These are phyloP conservation scores for Nicotiana benthamiana DNA, from an alignment of 257 asterid species.

Conservation along the genomic window DNA sequence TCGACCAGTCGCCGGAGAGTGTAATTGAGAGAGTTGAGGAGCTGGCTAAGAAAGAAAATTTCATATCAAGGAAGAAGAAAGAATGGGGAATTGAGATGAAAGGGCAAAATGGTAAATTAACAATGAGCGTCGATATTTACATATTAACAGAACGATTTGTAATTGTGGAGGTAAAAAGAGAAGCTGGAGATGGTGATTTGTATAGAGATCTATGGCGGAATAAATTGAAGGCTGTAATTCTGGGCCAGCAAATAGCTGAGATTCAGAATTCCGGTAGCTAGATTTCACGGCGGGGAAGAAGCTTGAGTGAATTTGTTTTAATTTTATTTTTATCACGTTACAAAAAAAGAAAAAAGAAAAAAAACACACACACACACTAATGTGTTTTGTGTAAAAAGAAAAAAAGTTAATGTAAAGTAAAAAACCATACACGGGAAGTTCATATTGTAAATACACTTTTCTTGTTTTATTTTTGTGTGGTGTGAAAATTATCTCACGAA, in stretches of 20 bases:
- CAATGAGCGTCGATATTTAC: conserved; percentile 26
- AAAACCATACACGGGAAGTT: not conserved
- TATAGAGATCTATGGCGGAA: conserved; percentile 44
- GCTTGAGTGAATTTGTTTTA: not conserved
- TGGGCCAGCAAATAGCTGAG: not conserved
- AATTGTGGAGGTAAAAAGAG: conserved; percentile 47
- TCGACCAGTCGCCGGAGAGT: conserved; percentile 50
- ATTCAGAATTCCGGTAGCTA: not conserved
- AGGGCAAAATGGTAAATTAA: conserved; percentile 37
- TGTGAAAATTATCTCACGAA: not conserved
- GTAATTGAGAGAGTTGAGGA: conserved; percentile 45
- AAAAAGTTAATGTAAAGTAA: not conserved
- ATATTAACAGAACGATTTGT: conserved; percentile 40
- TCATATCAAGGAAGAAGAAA: conserved; percentile 26
- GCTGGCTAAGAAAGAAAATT: conserved; percentile 35
- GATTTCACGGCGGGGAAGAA: not conserved
- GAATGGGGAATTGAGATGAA: conserved; percentile 53
- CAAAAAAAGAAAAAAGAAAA: not conserved
- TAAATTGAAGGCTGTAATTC: conserved; percentile 44
- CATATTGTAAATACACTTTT: not conserved
- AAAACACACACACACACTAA: not conserved
- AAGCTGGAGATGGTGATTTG: conserved; percentile 34
- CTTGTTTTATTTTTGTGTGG: not conserved
- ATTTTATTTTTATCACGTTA: not conserved
- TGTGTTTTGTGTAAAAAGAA: not conserved